phyloP scores from a whole-genome alignment of 768 basidiomycete genomes.

The Phylloporus rhodoxanthus region DNA sequence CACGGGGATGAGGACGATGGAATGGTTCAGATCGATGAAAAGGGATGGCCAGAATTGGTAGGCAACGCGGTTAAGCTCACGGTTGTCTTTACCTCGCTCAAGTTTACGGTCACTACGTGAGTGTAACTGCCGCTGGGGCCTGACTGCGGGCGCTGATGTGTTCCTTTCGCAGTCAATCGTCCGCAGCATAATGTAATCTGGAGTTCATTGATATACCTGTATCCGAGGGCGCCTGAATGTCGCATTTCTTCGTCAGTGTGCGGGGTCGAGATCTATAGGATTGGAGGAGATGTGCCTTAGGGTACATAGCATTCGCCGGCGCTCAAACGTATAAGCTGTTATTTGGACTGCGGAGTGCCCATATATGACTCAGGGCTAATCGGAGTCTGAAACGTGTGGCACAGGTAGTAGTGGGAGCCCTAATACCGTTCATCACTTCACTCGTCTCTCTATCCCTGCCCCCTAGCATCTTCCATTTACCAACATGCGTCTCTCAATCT shows the following conservation, averaged over 20 bases:
- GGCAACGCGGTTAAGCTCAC: slow-evolving; percentile 31
- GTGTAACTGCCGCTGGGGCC: slow-evolving; percentile 2
- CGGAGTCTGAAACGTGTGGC: slow-evolving; percentile 21
- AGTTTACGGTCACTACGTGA: slow-evolving; percentile 30
- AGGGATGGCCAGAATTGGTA: slow-evolving; percentile 29
- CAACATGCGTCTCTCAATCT: slow-evolving; percentile 35
- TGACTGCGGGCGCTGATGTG: not conserved
- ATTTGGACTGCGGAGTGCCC: slow-evolving; percentile 5
- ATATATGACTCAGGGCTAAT: not conserved
- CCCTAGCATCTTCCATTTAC: not conserved
- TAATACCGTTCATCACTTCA: not conserved
- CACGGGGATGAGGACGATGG: slow-evolving; percentile 32
- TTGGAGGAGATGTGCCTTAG: not conserved
- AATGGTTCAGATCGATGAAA: slow-evolving; percentile 29
- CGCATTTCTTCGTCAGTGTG: not conserved
- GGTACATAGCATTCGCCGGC: not conserved
- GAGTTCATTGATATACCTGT: not conserved
- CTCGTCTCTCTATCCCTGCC: not conserved
- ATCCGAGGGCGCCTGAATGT: not conserved
- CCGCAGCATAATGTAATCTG: slow-evolving; percentile 16
- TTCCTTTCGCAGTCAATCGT: slow-evolving; percentile 19
- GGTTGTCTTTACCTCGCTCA: slow-evolving; percentile 30
- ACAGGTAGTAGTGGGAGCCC: slow-evolving; percentile 3
- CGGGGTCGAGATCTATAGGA: not conserved
- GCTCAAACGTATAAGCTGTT: not conserved